A percentile compares a stretch with the other conserved stretches of the same genome.
These are phyloP conservation scores for Cryptococcus maquisensis DNA, from an alignment of 1,284 basidiomycete genomes.

Conservation along the genomic window DNA sequence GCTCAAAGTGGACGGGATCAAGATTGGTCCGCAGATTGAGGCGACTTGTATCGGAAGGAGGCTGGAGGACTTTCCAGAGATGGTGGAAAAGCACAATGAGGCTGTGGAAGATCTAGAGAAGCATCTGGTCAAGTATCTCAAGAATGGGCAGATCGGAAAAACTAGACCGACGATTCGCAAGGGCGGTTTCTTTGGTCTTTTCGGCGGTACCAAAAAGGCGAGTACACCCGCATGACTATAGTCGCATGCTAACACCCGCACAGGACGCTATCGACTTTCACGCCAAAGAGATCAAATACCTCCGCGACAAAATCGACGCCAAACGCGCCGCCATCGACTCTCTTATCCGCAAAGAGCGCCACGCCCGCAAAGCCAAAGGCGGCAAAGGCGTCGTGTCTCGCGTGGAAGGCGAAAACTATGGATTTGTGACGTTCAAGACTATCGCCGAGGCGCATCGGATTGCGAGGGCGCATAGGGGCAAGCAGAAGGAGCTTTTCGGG, in stretches of 20 bases:
- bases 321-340: constrained; percentile 69
- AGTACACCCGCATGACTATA: constrained; percentile 12
- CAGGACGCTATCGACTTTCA: constrained; percentile 78
- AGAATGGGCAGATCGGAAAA: constrained; percentile 65
- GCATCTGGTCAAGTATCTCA: constrained; percentile 77
- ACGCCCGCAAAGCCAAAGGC: constrained; percentile 35
- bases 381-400: constrained; percentile 17
- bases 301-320: constrained; percentile 69
- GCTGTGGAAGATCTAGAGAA: constrained; percentile 78
- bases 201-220: constrained; percentile 65
- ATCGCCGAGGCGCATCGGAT: constrained; percentile 70
- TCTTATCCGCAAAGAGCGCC: constrained; percentile 43
- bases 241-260: background rate
- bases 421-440: constrained; percentile 88
- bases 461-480: constrained; percentile 42
- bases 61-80: constrained; percentile 46
- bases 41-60: constrained; percentile 41
- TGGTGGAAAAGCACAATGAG: constrained; percentile 69
- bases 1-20: constrained; percentile 55
- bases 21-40: constrained; percentile 46
- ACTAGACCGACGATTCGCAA: constrained; percentile 69
- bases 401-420: constrained; percentile 71
- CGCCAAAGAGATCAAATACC: constrained; percentile 60
- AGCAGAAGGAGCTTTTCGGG: constrained; percentile 43
- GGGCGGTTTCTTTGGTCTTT: constrained; percentile 63